Conservation (phyloP, 805 yeast species). For the Yamadazyma tumulicola region DNA sequence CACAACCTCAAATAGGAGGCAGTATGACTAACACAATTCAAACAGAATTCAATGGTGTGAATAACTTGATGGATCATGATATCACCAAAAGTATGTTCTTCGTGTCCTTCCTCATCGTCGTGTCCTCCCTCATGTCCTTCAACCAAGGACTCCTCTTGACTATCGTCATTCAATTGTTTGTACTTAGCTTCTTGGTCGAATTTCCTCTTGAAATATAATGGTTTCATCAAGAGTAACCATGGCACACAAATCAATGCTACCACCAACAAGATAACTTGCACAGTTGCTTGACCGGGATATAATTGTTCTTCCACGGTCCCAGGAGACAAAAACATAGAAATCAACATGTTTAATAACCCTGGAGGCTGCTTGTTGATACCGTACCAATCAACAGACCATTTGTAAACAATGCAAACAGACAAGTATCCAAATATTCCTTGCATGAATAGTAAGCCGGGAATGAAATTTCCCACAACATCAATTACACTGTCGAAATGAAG, state of each 20-base stretch:
- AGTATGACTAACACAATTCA: conserved; percentile 97
- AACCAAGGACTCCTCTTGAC: conserved; percentile 20
- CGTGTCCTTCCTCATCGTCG: conserved; percentile 49
- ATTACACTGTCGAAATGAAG: conserved; percentile 62
- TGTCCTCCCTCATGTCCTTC: conserved; percentile 26
- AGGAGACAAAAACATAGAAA: conserved; percentile 92
- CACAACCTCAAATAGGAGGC: conserved; percentile 94
- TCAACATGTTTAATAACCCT: conserved; percentile 88
- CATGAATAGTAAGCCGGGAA: conserved; percentile 94
- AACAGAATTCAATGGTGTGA: conserved; percentile 95
- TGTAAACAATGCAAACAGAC: conserved; percentile 80
- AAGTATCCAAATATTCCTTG: conserved; percentile 94
- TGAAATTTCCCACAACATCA: conserved; percentile 87
- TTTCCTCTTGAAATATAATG: conserved; percentile 62
- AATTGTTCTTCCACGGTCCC: conserved; percentile 80
- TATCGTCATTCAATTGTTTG: conserved; percentile 36
- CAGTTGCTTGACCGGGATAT: conserved; percentile 71
- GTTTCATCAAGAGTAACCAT: conserved; percentile 82
- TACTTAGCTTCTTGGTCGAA: conserved; percentile 50
- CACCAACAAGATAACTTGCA: conserved; percentile 69
- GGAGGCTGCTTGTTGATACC: conserved; percentile 79
- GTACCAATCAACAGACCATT: conserved; percentile 94
- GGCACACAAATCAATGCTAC: conserved; percentile 91
- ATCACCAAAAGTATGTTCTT: conserved; percentile 79
- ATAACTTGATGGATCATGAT: conserved; percentile 95